Evolutionary conservation across 768 basidiomycete genomes (phyloP).

Genomic region (Mycena capillaripes): DNA sequence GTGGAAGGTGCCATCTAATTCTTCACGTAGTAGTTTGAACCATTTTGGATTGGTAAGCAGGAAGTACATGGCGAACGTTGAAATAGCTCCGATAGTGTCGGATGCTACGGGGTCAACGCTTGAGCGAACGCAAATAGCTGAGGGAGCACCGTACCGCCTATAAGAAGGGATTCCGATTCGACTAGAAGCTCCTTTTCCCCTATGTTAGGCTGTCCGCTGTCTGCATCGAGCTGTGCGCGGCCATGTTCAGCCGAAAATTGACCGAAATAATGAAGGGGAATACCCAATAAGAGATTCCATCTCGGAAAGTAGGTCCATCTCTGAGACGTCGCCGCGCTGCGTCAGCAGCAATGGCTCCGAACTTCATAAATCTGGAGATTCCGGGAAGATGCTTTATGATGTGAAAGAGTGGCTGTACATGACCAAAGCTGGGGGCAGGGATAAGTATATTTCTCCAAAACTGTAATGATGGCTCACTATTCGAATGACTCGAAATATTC

Average conservation of each 20-base stretch:
- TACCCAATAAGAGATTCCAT: constrained; percentile 29
- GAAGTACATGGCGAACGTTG: neutral
- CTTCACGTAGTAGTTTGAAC: constrained; percentile 91
- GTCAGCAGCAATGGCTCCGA: neutral
- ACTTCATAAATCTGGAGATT: neutral
- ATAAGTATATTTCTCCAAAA: neutral
- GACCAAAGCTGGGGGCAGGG: neutral
- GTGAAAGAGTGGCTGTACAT: constrained; percentile 20
- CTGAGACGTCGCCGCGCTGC: constrained; percentile 8
- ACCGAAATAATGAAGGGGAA: too few species aligned
- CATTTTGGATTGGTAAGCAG: constrained; percentile 4
- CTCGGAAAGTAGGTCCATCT: constrained; percentile 8
- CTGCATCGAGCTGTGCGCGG: neutral
- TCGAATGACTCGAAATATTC: constrained; percentile 1
- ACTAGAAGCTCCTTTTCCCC: neutral
- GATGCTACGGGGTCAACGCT: too few species aligned
- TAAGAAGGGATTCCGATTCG: constrained; percentile 12
- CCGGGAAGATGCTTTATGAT: neutral
- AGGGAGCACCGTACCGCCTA: neutral
- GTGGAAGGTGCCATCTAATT: neutral
- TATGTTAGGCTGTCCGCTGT: neutral
- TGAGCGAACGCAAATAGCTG: too few species aligned
- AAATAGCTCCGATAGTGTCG: neutral
- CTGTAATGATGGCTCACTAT: neutral
- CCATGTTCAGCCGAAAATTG: too few species aligned